Evolutionary conservation across 2,329 filamentous ascomycete genomes (phyloP).

Genomic region (Aspergillus sp.): DNA sequence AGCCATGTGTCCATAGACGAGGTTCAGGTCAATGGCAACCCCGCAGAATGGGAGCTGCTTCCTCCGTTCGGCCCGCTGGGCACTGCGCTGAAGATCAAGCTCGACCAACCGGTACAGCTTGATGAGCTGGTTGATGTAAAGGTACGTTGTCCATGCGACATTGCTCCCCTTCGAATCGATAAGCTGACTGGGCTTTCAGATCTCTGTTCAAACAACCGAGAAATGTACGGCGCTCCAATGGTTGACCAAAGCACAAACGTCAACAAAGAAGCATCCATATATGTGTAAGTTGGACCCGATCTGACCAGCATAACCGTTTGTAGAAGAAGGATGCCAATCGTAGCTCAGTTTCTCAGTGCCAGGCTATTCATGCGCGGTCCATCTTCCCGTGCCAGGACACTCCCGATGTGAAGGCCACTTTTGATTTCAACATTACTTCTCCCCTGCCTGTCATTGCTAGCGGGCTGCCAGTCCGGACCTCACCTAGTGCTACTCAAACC

Average conservation of each 20-base stretch:
- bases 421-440: constrained; percentile 85
- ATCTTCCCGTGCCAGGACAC: constrained; percentile 98
- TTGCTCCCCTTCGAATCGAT: neutral
- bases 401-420: constrained; percentile 95
- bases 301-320: neutral
- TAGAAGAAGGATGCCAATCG: neutral
- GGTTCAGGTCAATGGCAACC: constrained; percentile 70
- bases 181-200: constrained; percentile 45
- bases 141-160: constrained; percentile 33
- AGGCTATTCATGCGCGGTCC: constrained; percentile 92
- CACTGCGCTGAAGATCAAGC: constrained; percentile 51
- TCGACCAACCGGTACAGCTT: constrained; percentile 53
- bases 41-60: constrained; percentile 71
- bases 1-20: constrained; percentile 75
- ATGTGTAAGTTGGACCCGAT: constrained; percentile 63
- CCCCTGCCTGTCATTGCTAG: constrained; percentile 89
- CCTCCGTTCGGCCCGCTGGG: constrained; percentile 72
- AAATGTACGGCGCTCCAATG: constrained; percentile 93
- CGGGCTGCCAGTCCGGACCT: constrained; percentile 66
- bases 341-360: constrained; percentile 77
- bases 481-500: constrained; percentile 57
- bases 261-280: constrained; percentile 93
- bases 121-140: constrained; percentile 54
- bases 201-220: constrained; percentile 78
- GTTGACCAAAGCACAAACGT: constrained; percentile 90